Percentiles rank a stretch among this genome's conserved stretches.
Conservation (phyloP, 495 filamentous ascomycete species). For the Xylaria telfairii region DNA sequence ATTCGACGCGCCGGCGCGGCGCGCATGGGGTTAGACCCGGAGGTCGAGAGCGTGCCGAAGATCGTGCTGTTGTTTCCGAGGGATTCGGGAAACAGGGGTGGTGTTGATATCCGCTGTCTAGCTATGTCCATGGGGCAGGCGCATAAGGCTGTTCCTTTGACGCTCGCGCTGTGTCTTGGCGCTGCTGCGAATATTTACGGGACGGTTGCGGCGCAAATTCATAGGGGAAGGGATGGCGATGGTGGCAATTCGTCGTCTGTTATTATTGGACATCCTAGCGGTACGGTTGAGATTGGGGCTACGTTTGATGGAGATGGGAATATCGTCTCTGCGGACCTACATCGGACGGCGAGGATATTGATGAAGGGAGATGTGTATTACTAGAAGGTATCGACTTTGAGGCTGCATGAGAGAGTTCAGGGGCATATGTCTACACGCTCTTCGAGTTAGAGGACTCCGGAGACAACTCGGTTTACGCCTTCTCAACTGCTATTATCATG, state of each 20-base stretch:
- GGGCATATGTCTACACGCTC: too few species aligned
- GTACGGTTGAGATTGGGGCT: constrained; percentile 62
- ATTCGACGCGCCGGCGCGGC: constrained; percentile 66
- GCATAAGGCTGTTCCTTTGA: constrained; percentile 69
- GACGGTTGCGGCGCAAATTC: constrained; percentile 48
- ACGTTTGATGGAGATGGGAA: constrained; percentile 46
- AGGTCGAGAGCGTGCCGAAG: constrained; percentile 68
- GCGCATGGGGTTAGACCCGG: constrained; percentile 66
- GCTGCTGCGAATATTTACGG: constrained; percentile 60
- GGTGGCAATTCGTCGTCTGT: constrained; percentile 31
- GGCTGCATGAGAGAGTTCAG: not conserved
- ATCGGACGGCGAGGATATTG: constrained; percentile 60
- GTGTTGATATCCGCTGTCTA: constrained; percentile 54
- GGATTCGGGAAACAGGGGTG: constrained; percentile 34
- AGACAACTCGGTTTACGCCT: not conserved
- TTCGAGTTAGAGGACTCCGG: not conserved
- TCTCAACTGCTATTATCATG: too few species aligned
- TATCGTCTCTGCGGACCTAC: constrained; percentile 55
- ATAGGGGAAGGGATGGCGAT: constrained; percentile 31
- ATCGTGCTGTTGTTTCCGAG: constrained; percentile 63
- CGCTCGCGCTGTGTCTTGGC: constrained; percentile 65
- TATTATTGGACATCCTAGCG: constrained; percentile 67
- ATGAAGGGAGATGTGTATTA: constrained; percentile 63
- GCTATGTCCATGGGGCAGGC: constrained; percentile 62
- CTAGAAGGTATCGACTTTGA: constrained; percentile 42